phyloP scores from a whole-genome alignment of 495 filamentous ascomycete genomes.

The Arthonia radiata region DNA sequence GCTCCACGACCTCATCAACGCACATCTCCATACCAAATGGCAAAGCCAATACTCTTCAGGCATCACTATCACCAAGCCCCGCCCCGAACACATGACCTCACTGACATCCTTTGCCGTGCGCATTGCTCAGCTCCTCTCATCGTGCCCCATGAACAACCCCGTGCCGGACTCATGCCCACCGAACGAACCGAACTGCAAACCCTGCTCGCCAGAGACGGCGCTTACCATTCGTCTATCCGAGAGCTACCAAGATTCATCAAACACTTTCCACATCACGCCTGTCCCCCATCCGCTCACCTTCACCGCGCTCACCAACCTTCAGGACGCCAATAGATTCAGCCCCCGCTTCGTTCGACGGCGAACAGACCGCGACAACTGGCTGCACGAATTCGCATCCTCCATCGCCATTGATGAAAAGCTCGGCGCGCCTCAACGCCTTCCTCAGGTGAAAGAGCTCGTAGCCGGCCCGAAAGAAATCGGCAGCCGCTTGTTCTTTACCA shows the following conservation, averaged over 20 bases:
- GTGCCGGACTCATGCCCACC: conserved; percentile 64
- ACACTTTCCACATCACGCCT: conserved; percentile 54
- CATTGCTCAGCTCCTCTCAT: conserved; percentile 44
- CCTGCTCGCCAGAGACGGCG: conserved; percentile 36
- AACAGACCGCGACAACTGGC: conserved; percentile 59
- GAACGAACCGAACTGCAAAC: conserved; percentile 44
- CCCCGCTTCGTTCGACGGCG: conserved; percentile 47
- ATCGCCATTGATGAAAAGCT: too few species aligned
- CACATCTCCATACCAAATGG: conserved; percentile 69
- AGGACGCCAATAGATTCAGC: conserved; percentile 29
- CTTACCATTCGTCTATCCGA: conserved; percentile 13
- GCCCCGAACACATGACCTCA: conserved; percentile 42
- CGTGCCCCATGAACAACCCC: conserved; percentile 47
- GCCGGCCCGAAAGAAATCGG: too few species aligned
- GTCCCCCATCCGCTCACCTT: conserved; percentile 83
- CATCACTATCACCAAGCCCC: conserved; percentile 57
- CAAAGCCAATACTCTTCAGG: conserved; percentile 53
- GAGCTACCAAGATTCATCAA: conserved; percentile 13
- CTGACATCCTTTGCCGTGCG: conserved; percentile 41
- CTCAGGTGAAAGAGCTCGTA: too few species aligned
- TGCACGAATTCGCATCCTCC: too few species aligned
- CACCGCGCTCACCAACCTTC: conserved; percentile 28
- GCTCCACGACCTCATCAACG: conserved; percentile 53
- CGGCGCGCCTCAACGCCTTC: too few species aligned
- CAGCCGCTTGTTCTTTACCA: too few species aligned